Evolutionary conservation across 2,329 filamentous ascomycete genomes (phyloP), one percentile per base, ranked within the genome.

Genomic region (Cladosporium sp.): DNA sequence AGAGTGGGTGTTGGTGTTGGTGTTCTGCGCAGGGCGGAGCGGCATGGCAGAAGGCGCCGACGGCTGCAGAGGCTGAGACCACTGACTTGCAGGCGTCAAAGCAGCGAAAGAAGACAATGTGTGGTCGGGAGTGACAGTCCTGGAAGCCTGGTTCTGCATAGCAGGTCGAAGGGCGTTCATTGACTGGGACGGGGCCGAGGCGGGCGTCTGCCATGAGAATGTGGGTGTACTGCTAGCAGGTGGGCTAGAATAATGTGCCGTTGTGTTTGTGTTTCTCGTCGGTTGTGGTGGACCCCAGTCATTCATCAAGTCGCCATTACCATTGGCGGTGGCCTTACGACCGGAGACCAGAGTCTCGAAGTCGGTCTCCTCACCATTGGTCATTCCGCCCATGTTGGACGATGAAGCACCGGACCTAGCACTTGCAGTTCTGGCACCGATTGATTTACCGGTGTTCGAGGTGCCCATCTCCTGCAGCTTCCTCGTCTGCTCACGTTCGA

Each of bases 271-370:
- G 34, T 60, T 59, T 25, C 65, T 66, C 51, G 66, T n/a, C 70
- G 66, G 19, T 2, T 69, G 58, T 24, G 73, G 62, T 42, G 71
- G 68, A 35, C 67, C 72, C 77, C 77, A 79, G 48, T 75, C 68
- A 59, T 77, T 76, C 61, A 78, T 74, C 34, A 71, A 58, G 47
- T 78, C 73, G 32, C 13, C 15, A 49, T 67, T 68, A 15, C 66
- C 63, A 48, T 65, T 57, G 68, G 73, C 25, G 68, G 74, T 47
- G 36, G 66, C 64, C n/a, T 79, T 76, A 57, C 83, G 84, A 8
- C 93, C 93, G 67, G 95, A 91, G 52, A 99, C 92, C 2, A 99
- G 83, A 1, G 84, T 84, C 71, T 96, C 92, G 68, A 97, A 99
- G 68, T 95, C 91, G 58, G 88, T 83, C 49, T 88, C 80, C 12